Base-by-base conservation (phyloP, 495 filamentous ascomycete species). In the Lasiosphaeria hispida region DNA sequence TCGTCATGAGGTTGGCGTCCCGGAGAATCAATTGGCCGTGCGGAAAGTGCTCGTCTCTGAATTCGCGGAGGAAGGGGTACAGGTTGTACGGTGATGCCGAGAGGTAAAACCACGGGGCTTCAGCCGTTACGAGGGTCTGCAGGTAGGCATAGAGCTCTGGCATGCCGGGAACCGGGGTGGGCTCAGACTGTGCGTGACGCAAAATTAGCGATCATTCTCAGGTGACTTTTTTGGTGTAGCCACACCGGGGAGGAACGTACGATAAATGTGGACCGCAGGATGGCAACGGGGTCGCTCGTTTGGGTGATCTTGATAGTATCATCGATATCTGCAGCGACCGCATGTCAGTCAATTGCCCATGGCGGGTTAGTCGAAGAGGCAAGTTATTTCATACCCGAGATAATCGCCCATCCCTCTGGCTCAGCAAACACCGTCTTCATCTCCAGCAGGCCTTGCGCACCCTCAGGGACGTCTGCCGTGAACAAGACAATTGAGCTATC, bases 11-110 rank as follows among this genome's bases (percentile, higher is more conserved):
- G n/a, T 82, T 87, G 19, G 88, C 84, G 58, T 96, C 91, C 36
- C 93, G 87, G 14, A 97, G 82, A 14, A 96, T 81, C 53, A 96
- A 74, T 30, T 91, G 90, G 17, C 93, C 93, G 1, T 80, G 83
- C 0, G 83, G 86, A 69, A 87, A 97, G 69, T 91, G 69, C 13
- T 76, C 63, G 53, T 86, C 73, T 0, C 90, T 73, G 77, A 97
- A 91, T 0, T 75, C 63, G 57, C 78, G 83, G n/a, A 97, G 83
- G 75, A 96, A 95, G 2, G 88, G 85, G 70, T 96, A 96, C 3
- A 97, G 83, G 60, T 96, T 96, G 77, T 97, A 96, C 0, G 93
- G 93, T 2, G 91, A 96, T 1, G 93, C 93, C 4, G 90, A 95
- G 48, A 97, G 83, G 73, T 97, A 97, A 73, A 94, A 96, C 82